phyloP scores from a whole-genome alignment of 108 stramenopile genomes.

The Cyclotella choctawhatcheeana region DNA sequence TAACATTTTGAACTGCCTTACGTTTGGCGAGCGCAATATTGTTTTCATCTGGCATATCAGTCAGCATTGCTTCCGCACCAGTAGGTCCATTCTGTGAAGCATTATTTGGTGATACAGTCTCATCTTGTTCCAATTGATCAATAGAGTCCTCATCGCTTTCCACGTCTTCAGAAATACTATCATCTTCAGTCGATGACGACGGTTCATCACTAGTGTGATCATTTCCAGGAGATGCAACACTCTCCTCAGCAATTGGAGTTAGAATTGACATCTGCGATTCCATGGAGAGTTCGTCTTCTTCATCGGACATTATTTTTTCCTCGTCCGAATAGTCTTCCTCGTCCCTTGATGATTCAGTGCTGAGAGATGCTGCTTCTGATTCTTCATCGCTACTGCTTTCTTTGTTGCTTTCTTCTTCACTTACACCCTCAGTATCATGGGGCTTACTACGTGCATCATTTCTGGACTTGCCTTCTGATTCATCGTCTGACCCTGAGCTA shows the following conservation, averaged over 20 bases:
- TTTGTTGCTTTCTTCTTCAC: not conserved
- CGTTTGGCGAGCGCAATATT: constrained; percentile 13
- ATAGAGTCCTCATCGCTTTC: not conserved
- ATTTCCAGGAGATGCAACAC: not conserved
- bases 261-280: constrained; percentile 14
- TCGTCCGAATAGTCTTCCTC: not conserved
- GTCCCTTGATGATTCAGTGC: constrained; percentile 5
- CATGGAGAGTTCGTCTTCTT: not conserved
- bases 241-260: constrained; percentile 10
- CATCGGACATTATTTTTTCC: not conserved
- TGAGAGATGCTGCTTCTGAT: not conserved
- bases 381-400: constrained; percentile 2
- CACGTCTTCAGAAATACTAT: constrained; percentile 5
- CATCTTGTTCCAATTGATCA: not conserved
- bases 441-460: not conserved
- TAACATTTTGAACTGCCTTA: constrained; percentile 11
- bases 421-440: not conserved
- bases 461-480: not conserved
- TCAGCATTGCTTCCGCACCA: constrained; percentile 24
- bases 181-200: constrained; percentile 3
- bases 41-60: constrained; percentile 22
- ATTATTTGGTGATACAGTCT: not conserved
- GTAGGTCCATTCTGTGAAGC: not conserved
- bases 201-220: not conserved
- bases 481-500: not conserved